Conservation (phyloP, 2,329 filamentous ascomycete species). For the Dactylellina cionopaga region DNA sequence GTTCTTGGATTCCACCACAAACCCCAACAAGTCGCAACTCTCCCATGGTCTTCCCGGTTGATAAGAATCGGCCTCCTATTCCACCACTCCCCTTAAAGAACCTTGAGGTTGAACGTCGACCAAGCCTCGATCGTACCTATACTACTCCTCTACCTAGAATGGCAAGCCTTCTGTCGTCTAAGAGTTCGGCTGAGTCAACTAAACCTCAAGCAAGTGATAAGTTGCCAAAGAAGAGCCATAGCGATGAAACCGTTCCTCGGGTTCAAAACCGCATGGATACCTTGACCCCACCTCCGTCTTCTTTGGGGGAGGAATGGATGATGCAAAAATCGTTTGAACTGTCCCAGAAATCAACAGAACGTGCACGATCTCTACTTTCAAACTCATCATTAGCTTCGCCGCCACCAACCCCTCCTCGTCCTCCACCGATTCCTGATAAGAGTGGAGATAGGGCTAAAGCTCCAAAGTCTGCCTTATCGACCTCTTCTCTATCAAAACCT, state of each 20-base stretch:
- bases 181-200: slow-evolving; percentile 27
- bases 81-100: slow-evolving; percentile 53
- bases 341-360: slow-evolving; percentile 43
- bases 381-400: slow-evolving; percentile 43
- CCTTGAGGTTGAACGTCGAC: slow-evolving; percentile 37
- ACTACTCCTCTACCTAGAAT: slow-evolving; percentile 38
- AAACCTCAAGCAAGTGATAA: slow-evolving; percentile 20
- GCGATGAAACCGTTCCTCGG: slow-evolving; percentile 43
- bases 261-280: slow-evolving; percentile 49
- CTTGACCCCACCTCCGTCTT: slow-evolving; percentile 45
- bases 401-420: slow-evolving; percentile 47
- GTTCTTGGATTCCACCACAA: slow-evolving; percentile 86
- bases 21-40: slow-evolving; percentile 48
- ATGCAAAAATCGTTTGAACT: slow-evolving; percentile 47
- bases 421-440: slow-evolving; percentile 44
- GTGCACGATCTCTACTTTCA: slow-evolving; percentile 48
- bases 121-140: slow-evolving; percentile 46
- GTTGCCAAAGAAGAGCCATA: slow-evolving; percentile 40
- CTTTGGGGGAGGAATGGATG: slow-evolving; percentile 43
- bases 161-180: slow-evolving; percentile 30
- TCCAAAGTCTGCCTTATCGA: slow-evolving; percentile 11
- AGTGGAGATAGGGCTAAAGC: slow-evolving; percentile 40
- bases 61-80: slow-evolving; percentile 64
- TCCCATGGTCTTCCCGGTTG: slow-evolving; percentile 44
- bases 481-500: slow-evolving; percentile 29